Evolutionary conservation across 2,329 filamentous ascomycete species (phyloP).

Genomic region (Trichoderma sp.): DNA sequence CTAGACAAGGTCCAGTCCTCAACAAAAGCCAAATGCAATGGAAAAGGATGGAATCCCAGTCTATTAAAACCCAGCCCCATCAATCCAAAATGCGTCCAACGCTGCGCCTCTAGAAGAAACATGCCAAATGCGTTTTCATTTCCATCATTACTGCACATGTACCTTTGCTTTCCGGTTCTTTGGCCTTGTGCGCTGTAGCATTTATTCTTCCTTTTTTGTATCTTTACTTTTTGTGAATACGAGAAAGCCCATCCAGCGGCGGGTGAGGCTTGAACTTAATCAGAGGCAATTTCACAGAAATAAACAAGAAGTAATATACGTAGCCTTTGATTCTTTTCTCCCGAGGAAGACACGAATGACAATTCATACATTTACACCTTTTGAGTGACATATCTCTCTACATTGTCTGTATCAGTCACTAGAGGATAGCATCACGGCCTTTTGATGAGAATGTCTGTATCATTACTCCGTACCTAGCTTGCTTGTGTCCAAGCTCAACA

Average conservation of each 20-base stretch:
- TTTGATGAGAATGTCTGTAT: background rate
- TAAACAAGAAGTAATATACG: background rate
- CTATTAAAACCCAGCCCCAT: background rate
- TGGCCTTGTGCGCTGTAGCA: background rate
- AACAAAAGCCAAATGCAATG: background rate
- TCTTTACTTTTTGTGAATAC: background rate
- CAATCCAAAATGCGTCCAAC: background rate
- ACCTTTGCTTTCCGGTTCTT: background rate
- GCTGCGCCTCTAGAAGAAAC: background rate
- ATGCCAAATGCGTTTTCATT: background rate
- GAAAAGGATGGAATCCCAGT: background rate
- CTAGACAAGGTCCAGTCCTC: background rate
- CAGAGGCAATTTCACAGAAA: background rate
- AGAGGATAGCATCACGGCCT: background rate
- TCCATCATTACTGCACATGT: no score
- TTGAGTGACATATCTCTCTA: background rate
- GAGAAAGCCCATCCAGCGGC: background rate
- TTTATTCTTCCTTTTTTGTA: background rate
- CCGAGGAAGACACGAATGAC: background rate
- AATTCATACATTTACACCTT: background rate
- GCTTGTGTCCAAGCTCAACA: background rate
- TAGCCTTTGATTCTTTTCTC: background rate
- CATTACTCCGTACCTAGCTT: no score
- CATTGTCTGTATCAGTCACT: background rate
- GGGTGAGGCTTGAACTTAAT: background rate